Percentiles rank a stretch among this genome's conserved stretches.
These are phyloP conservation scores for Zygnema cylindricum DNA, from an alignment of 139 green algal genomes.

Conservation along the genomic window DNA sequence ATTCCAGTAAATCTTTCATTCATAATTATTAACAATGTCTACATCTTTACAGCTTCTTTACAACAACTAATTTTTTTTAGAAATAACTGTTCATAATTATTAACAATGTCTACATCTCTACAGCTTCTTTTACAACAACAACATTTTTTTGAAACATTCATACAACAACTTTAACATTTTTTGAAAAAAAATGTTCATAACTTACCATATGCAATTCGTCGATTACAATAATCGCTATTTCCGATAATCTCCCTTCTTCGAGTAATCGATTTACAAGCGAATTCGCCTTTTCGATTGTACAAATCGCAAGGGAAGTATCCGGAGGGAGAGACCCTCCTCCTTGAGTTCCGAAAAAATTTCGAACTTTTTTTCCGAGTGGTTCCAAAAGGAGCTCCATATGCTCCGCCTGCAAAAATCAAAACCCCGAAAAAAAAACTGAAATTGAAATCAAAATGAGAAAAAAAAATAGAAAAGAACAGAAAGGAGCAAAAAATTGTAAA, in stretches of 20 bases:
- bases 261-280: conserved; percentile 69
- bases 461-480: too few relatives aligned
- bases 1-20: too few relatives aligned
- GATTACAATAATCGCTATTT: conserved; percentile 79
- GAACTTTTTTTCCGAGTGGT: conserved; percentile 51
- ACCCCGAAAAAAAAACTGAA: too few relatives aligned
- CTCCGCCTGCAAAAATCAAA: conserved; percentile 55
- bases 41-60: too few relatives aligned
- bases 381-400: conserved; percentile 62
- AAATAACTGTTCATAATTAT: too few relatives aligned
- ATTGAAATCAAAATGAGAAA: too few relatives aligned
- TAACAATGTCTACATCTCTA: too few relatives aligned
- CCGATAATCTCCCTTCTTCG: conserved; percentile 72
- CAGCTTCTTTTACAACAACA: neutral
- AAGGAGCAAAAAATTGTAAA: too few relatives aligned
- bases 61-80: too few relatives aligned
- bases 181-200: neutral
- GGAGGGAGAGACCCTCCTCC: conserved; percentile 23
- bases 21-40: too few relatives aligned
- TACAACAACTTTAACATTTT: neutral
- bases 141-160: neutral
- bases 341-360: conserved; percentile 51
- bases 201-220: conserved; percentile 93
- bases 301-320: conserved; percentile 70
- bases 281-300: conserved; percentile 92